phyloP scores from a whole-genome alignment of 2,329 filamentous ascomycete genomes.

The Xylaria sp. region DNA sequence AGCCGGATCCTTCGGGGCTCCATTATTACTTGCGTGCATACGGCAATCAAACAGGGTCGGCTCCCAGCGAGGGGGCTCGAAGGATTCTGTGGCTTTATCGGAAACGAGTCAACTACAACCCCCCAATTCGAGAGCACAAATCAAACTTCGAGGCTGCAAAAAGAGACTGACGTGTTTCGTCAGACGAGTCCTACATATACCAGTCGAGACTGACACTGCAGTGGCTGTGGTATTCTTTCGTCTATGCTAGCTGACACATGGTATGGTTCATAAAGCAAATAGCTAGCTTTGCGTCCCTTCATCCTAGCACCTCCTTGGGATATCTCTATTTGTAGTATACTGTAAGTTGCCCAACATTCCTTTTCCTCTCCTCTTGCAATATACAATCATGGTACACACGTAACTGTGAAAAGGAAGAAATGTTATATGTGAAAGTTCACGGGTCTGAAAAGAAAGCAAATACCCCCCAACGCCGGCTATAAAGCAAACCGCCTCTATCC shows the following conservation, averaged over 20 bases:
- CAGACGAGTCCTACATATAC: background rate
- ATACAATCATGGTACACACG: background rate
- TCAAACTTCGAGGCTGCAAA: background rate
- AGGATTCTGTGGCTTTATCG: conserved; percentile 12
- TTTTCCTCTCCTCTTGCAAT: background rate
- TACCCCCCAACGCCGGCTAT: conserved; percentile 32
- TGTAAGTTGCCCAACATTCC: background rate
- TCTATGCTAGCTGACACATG: background rate
- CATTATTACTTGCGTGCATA: background rate
- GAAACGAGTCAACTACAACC: background rate
- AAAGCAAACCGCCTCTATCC: conserved; percentile 4
- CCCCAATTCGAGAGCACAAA: too few species aligned
- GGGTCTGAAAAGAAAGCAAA: conserved; percentile 7
- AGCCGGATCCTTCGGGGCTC: background rate
- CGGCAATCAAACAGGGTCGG: conserved; percentile 2
- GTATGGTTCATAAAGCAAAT: background rate
- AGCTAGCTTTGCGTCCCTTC: background rate
- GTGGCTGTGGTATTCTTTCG: background rate
- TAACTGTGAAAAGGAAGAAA: conserved; percentile 10
- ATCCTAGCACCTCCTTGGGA: background rate
- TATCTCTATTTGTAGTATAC: conserved; percentile 1
- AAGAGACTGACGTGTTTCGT: background rate
- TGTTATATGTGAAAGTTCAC: conserved; percentile 9
- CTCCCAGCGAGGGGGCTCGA: background rate
- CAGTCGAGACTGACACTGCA: background rate